phyloP scores from a whole-genome alignment of 2,329 filamentous ascomycete species.

The Botrytis galanthina region DNA sequence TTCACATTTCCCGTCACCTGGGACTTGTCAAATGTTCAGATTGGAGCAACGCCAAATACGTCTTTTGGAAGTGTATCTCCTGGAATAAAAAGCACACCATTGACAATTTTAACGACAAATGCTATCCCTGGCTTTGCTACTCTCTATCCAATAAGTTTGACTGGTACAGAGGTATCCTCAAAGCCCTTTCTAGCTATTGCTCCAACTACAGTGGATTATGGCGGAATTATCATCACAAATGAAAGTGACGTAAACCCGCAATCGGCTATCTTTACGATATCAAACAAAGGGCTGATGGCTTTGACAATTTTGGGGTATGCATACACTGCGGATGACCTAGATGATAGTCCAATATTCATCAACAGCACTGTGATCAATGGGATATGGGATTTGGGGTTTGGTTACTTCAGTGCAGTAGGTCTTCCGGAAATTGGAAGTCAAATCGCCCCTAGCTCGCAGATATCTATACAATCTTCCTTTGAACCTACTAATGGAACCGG shows the following conservation, averaged over 20 bases:
- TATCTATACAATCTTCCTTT: slow-evolving; percentile 37
- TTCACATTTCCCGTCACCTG: slow-evolving; percentile 41
- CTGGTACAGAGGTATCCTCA: slow-evolving; percentile 40
- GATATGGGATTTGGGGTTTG: slow-evolving; percentile 29
- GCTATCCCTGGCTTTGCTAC: slow-evolving; percentile 39
- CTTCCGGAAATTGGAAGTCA: slow-evolving; percentile 34
- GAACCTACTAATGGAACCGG: slow-evolving; percentile 34
- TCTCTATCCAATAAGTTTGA: slow-evolving; percentile 38
- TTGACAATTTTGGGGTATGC: slow-evolving; percentile 39
- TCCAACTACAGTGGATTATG: slow-evolving; percentile 34
- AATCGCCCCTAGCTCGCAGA: slow-evolving; percentile 31
- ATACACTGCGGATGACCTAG: slow-evolving; percentile 34
- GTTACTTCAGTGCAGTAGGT: slow-evolving; percentile 27
- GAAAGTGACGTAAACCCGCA: slow-evolving; percentile 25
- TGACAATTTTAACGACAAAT: slow-evolving; percentile 41
- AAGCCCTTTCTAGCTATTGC: slow-evolving; percentile 37
- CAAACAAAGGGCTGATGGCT: slow-evolving; percentile 38
- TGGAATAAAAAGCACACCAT: slow-evolving; percentile 39
- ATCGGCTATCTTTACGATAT: slow-evolving; percentile 37
- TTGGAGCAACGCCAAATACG: slow-evolving; percentile 22
- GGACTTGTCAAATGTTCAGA: slow-evolving; percentile 32
- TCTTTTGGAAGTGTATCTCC: slow-evolving; percentile 30
- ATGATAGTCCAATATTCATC: slow-evolving; percentile 26
- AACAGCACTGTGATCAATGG: slow-evolving; percentile 33
- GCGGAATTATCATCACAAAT: slow-evolving; percentile 10